Evolutionary conservation across 2,329 filamentous ascomycete species (phyloP), one percentile per base, ranked within the genome.

Genomic region (Juglanconis oblonga): DNA sequence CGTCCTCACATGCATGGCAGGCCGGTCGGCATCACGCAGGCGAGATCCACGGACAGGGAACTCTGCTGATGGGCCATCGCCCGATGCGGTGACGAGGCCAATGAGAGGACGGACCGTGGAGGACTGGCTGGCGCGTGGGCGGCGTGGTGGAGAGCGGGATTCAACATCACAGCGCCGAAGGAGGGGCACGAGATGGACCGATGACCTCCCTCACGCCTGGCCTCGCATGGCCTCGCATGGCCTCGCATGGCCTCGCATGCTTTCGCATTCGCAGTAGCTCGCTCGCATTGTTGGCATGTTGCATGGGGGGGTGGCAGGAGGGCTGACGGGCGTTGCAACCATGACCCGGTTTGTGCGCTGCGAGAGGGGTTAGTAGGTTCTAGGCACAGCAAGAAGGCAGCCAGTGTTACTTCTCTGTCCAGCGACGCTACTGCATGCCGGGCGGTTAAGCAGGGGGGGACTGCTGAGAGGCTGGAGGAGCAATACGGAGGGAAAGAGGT

Each of bases 381-480:
- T 13, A 11, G 9, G 11, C 38, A 47, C 11, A 36, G 45, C 33
- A 32, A 67, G 65, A 63, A 64, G 64, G 64, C 65, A 62, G 66
- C 67, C 65, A 64, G 63, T 68, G 64, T 67, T 66, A 58, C 42
- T 67, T 63, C 61, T 66, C 69, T 60, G 64, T 68, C 59, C 48
- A 63, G 64, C 29, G 67, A 70, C 70, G 67, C 69, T 67, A 69
- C 73, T 74, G 74, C 73, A 76, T 60, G 69, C 60, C 68, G 71
- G 74, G 75, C 75, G 75, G 75, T 67, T 77, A 77, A 72, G 70
- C 69, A 70, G 64, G 52, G 35, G 56, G 52, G 47, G 52, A 40
- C 50, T 57, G 48, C 40, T 32, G 62, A 50, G 31, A 35, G 50
- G 57, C 38, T 45, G 54, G 52, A 42, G 47, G 35, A 24, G 48